Evolutionary conservation across 139 green algal genomes (phyloP), one percentile per base, ranked within the genome.

Genomic region (Closterium sp.): DNA sequence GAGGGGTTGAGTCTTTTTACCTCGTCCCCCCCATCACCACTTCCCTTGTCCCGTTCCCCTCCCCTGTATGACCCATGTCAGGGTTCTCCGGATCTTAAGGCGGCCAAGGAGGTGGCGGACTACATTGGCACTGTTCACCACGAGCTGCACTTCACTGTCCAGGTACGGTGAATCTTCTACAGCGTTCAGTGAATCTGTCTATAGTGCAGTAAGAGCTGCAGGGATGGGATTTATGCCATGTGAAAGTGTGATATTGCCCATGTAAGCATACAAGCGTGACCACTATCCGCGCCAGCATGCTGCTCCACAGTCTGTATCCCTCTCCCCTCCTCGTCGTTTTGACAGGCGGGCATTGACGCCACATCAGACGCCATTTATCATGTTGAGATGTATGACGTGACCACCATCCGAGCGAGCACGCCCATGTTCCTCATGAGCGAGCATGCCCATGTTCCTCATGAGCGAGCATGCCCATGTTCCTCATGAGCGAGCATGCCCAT

Each of bases 371-470:
- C 99, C 69, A 97, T 99, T 88, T 98, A 96, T 85, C 97, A 99
- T 94, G 96, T 99, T 23, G 98, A 99, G 95, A 93, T 8, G 28
- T 93, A 89, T 34, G 90, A 93, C 81, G 34, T 89, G 81, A 93
- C 89, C 28, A 89, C 43, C 23, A 38, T 97, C 34, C 96, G 98
- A 25, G 97, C 98, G 16, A 96, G 95, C 30, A 97, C 98, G 86
- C 98, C 98, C 89, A n/a, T 99, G 97, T 99, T 98, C 96, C 93
- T 99, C 2, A 96, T n/a, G n/a, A n/a, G n/a, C n/a, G n/a, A n/a
- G n/a, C n/a, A n/a, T n/a, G n/a, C n/a, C n/a, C n/a, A n/a, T n/a
- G n/a, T n/a, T n/a, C n/a, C n/a, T n/a, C n/a, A n/a, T n/a, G n/a
- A n/a, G n/a, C n/a, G n/a, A n/a, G n/a, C n/a, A n/a, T n/a, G n/a